phyloP scores from a whole-genome alignment of 495 filamentous ascomycete species.

The Xylaria intraflava region DNA sequence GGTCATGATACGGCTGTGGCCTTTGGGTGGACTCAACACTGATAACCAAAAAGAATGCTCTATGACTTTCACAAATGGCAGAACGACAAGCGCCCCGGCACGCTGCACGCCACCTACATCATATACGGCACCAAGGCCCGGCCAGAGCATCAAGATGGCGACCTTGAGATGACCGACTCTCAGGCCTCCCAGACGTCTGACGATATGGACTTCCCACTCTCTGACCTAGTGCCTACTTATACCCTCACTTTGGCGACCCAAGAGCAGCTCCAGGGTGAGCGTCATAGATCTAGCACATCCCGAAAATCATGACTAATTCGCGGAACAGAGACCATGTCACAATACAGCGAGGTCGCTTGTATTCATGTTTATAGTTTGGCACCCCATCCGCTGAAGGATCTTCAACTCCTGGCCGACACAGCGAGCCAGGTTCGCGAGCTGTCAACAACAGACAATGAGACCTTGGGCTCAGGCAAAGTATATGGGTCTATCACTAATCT shows the following conservation, averaged over 20 bases:
- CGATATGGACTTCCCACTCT: constrained; percentile 16
- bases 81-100: constrained; percentile 66
- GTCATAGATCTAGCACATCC: not conserved
- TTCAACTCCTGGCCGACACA: constrained; percentile 66
- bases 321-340: constrained; percentile 54
- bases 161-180: constrained; percentile 65
- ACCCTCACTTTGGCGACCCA: constrained; percentile 71
- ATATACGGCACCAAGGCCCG: constrained; percentile 55
- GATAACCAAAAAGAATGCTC: constrained; percentile 58
- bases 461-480: constrained; percentile 13
- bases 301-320: constrained; percentile 10
- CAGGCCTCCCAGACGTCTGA: constrained; percentile 23
- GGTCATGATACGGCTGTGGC: not conserved
- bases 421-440: constrained; percentile 53
- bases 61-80: constrained; percentile 79
- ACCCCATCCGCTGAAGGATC: constrained; percentile 61
- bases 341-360: constrained; percentile 62
- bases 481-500: constrained; percentile 31
- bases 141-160: constrained; percentile 48
- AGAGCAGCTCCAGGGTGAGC: constrained; percentile 65
- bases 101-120: constrained; percentile 82
- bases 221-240: constrained; percentile 40
- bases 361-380: constrained; percentile 87
- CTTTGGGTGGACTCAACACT: not conserved
- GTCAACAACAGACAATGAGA: constrained; percentile 9